A percentile compares a stretch with the other conserved stretches of the same genome.
Evolutionary conservation across 306 rosid genomes (phyloP).

Genomic region (Vigna mungo): DNA sequence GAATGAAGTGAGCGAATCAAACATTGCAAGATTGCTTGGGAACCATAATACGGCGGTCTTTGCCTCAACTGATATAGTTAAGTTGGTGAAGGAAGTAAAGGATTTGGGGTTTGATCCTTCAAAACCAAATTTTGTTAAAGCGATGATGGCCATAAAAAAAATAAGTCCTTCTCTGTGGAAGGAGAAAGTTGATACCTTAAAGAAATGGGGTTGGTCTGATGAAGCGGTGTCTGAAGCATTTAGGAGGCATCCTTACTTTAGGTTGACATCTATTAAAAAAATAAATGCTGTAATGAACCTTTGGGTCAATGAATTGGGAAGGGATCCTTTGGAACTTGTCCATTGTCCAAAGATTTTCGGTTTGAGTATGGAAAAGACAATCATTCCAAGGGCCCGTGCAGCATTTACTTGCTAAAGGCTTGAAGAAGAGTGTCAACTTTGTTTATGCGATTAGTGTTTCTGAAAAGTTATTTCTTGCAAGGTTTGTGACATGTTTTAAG

Average conservation of each 20-base stretch:
- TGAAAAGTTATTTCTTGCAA: conserved; percentile 40
- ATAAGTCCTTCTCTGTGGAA: conserved; percentile 47
- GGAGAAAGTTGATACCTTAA: conserved; percentile 52
- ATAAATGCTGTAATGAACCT: conserved; percentile 51
- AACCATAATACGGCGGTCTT: not conserved
- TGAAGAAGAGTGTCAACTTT: conserved; percentile 35
- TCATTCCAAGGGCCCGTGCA: conserved; percentile 57
- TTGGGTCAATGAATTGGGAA: conserved; percentile 53
- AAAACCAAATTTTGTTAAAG: conserved; percentile 14
- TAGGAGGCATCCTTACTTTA: conserved; percentile 43
- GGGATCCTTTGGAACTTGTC: conserved; percentile 34
- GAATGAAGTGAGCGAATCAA: not conserved
- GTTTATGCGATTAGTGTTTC: not conserved
- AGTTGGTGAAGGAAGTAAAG: not conserved
- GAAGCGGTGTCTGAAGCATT: conserved; percentile 19
- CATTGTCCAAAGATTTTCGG: conserved; percentile 26
- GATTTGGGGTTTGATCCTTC: conserved; percentile 13
- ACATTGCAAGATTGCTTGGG: not conserved
- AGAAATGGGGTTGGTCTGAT: conserved; percentile 71
- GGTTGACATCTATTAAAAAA: conserved; percentile 52
- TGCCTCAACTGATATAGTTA: not conserved
- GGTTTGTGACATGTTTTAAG: conserved; percentile 38
- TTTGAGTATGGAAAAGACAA: conserved; percentile 56
- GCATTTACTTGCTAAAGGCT: conserved; percentile 47
- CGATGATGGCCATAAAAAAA: conserved; percentile 30